These are phyloP conservation scores for Talaromyces marneffei DNA, from an alignment of 2,329 filamentous ascomycete genomes.

Conservation along the genomic window DNA sequence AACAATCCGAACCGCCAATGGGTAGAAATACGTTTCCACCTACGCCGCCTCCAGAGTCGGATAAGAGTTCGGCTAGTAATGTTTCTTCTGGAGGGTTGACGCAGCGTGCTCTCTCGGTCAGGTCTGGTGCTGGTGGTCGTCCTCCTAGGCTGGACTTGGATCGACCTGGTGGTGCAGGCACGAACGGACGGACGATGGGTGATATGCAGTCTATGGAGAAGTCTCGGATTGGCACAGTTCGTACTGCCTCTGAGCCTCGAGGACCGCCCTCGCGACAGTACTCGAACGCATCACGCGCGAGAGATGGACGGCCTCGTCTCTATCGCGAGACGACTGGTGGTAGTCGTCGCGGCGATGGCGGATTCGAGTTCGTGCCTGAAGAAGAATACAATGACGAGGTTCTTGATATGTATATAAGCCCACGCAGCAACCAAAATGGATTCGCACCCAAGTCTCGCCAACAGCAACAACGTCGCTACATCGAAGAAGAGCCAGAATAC, in stretches of 20 bases:
- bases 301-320: constrained; percentile 25
- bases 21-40: constrained; percentile 84
- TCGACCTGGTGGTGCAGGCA: constrained; percentile 23
- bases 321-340: constrained; percentile 30
- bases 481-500: constrained; percentile 72
- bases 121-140: constrained; percentile 32
- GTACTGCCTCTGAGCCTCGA: constrained; percentile 49
- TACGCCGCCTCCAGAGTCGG: constrained; percentile 92
- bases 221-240: constrained; percentile 42
- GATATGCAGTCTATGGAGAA: constrained; percentile 28
- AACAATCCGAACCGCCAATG: constrained; percentile 77
- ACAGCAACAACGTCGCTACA: constrained; percentile 47
- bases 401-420: constrained; percentile 63
- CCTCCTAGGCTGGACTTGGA: constrained; percentile 43
- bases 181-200: constrained; percentile 29
- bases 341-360: constrained; percentile 27
- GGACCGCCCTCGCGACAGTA: constrained; percentile 36
- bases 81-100: constrained; percentile 28
- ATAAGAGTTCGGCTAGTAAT: constrained; percentile 46
- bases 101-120: constrained; percentile 46
- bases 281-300: constrained; percentile 21
- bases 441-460: constrained; percentile 39
- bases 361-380: constrained; percentile 22
- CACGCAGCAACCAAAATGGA: constrained; percentile 31
- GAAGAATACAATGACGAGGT: constrained; percentile 40